Evolutionary conservation across 169 alveolate genomes (phyloP), one percentile per base, ranked within the genome.

Genomic region (Plasmodium vivax): DNA sequence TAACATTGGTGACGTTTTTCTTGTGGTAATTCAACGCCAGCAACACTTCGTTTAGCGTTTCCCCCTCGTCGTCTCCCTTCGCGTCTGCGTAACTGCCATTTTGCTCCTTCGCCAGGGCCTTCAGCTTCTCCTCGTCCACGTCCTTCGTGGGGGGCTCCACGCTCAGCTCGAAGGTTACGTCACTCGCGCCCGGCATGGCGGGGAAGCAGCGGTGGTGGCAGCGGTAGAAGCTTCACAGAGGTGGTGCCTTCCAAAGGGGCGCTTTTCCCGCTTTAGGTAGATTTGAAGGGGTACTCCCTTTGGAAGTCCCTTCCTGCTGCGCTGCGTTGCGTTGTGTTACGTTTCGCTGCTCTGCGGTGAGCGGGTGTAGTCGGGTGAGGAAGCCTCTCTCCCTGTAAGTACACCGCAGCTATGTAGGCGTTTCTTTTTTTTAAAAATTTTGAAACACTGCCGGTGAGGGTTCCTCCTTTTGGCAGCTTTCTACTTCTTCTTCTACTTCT

Each of bases 1-100:
- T 51, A 34, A 85, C n/a, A 51, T 85, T 85, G 4, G 84, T 85
- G n/a, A 43, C 38, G 54, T 85, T 85, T 54, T 85, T 85, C 19
- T 47, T 85, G 41, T 85, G 41, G 74, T 74, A 85, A 74, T 75
- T 19, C 8, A 85, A 51, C 23, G 38, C 77, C 10, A 47, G 36
- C 12, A 85, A 38, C 32, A 85, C 62, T 6, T 47, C 51, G 27
- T 32, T n/a, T 32, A 85, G 62, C 19, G 51, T 43, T 0, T 36
- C 3, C 32, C 19, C 58, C 6, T 47, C 10, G 3, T 47, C n/a
- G 2, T 47, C 68, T 45, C 58, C 41, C 1, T 23, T 30, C 34
- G 14, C 4, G 12, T 62, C 75, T 14, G 74, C 80, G 79, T 75
- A 47, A 30, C 12, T 12, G 16, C 62, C 80, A 32, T 19, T 32